phyloP scores from a whole-genome alignment of 2,329 filamentous ascomycete species.

The Chrysosporium keratinophilum region DNA sequence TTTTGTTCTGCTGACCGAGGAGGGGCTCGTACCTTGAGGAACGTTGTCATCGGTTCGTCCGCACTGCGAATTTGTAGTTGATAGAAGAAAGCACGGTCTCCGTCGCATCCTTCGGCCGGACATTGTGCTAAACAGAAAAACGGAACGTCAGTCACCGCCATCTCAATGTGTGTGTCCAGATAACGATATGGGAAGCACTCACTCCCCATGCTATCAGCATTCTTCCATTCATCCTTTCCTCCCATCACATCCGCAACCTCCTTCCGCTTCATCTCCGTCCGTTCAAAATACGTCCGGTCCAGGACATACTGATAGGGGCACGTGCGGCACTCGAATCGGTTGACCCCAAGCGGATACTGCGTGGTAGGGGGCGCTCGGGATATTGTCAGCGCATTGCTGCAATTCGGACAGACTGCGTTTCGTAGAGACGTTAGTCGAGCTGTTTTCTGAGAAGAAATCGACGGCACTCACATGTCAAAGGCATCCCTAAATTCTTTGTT shows the following conservation, averaged over 20 bases:
- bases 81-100: conserved; percentile 81
- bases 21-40: conserved; percentile 59
- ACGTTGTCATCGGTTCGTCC: conserved; percentile 96
- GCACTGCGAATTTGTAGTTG: conserved; percentile 96
- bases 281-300: conserved; percentile 68
- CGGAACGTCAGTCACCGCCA: background rate
- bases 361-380: conserved; percentile 32
- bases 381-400: conserved; percentile 41
- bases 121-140: conserved; percentile 56
- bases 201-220: conserved; percentile 70
- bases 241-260: conserved; percentile 86
- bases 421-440: conserved; percentile 4
- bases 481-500: conserved; percentile 20
- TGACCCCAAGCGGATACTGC: conserved; percentile 41
- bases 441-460: background rate
- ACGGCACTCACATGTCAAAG: conserved; percentile 30
- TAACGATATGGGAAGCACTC: conserved; percentile 19
- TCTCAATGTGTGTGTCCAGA: background rate
- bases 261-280: conserved; percentile 68
- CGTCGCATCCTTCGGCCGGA: conserved; percentile 66
- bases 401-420: conserved; percentile 40
- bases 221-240: conserved; percentile 78
- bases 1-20: too few relatives aligned
- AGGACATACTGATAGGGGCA: conserved; percentile 88
- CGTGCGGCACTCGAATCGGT: conserved; percentile 89